phyloP scores from a whole-genome alignment of 2,329 filamentous ascomycete genomes.

The Exophiala dermatitidis region DNA sequence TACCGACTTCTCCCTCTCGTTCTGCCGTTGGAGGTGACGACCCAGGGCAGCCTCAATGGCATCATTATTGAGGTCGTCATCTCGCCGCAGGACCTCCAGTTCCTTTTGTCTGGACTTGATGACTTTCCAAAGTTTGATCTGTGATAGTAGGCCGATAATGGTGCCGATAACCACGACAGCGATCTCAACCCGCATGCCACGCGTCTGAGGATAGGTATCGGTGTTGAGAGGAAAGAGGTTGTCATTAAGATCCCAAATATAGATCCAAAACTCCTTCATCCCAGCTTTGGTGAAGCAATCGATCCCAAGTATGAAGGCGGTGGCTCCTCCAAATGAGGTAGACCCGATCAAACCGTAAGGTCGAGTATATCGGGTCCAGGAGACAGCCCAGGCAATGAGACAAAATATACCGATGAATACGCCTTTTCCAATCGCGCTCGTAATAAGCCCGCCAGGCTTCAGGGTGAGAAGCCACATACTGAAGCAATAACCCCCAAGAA shows the following conservation, averaged over 20 bases:
- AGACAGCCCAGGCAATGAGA: constrained; percentile 61
- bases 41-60: constrained; percentile 64
- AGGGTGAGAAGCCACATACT: constrained; percentile 87
- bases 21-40: constrained; percentile 46
- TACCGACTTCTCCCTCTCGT: constrained; percentile 40
- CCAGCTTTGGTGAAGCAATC: constrained; percentile 88
- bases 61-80: constrained; percentile 51
- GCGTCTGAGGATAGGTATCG: constrained; percentile 74
- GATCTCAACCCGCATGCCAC: constrained; percentile 77
- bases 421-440: constrained; percentile 54
- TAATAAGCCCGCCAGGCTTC: constrained; percentile 66
- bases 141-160: constrained; percentile 69
- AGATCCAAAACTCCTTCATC: constrained; percentile 92
- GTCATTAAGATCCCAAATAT: constrained; percentile 76
- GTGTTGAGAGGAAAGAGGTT: constrained; percentile 71
- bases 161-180: constrained; percentile 69
- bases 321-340: constrained; percentile 76
- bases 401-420: constrained; percentile 71
- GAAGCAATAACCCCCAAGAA: constrained; percentile 78
- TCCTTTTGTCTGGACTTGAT: constrained; percentile 51
- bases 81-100: constrained; percentile 41
- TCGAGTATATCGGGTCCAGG: constrained; percentile 70
- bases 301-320: constrained; percentile 70
- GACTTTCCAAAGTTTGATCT: constrained; percentile 78
- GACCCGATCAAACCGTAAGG: constrained; percentile 68